phyloP scores from a whole-genome alignment of 768 basidiomycete species.

The Erythrobasidium yunnanense region DNA sequence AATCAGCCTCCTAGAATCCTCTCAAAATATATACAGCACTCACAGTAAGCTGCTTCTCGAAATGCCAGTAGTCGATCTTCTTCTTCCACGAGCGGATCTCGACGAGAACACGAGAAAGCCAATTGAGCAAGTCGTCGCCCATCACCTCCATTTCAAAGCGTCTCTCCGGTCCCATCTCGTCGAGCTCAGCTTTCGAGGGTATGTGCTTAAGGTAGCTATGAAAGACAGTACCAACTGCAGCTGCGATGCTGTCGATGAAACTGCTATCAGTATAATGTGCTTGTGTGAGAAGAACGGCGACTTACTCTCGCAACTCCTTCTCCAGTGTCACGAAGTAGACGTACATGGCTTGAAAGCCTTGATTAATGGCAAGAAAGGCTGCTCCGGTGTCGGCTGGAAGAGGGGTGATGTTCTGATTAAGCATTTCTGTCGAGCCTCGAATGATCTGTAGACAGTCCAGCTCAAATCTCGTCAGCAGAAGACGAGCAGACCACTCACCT shows the following conservation, averaged over 20 bases:
- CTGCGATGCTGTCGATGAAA: background rate
- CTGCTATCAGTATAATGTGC: background rate
- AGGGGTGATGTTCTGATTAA: background rate
- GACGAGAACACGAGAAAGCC: background rate
- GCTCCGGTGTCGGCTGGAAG: background rate
- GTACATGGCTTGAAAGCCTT: background rate
- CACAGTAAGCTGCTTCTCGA: background rate
- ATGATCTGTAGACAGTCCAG: background rate
- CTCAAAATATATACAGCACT: background rate
- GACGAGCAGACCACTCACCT: too few species aligned
- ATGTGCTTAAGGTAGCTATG: background rate
- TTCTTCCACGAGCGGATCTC: background rate
- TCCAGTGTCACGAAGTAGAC: background rate
- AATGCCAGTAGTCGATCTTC: background rate
- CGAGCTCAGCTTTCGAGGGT: background rate
- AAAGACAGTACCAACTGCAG: background rate
- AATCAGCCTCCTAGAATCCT: background rate
- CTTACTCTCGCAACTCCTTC: background rate
- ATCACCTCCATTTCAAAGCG: background rate
- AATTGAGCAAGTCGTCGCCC: background rate
- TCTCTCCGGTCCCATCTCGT: background rate
- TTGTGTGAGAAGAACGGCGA: background rate
- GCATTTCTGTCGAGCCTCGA: background rate
- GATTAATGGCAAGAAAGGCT: background rate
- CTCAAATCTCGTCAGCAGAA: too few species aligned